These are phyloP conservation scores for Anethum foeniculum DNA, from an alignment of 140 eudicot species.

Conservation along the genomic window DNA sequence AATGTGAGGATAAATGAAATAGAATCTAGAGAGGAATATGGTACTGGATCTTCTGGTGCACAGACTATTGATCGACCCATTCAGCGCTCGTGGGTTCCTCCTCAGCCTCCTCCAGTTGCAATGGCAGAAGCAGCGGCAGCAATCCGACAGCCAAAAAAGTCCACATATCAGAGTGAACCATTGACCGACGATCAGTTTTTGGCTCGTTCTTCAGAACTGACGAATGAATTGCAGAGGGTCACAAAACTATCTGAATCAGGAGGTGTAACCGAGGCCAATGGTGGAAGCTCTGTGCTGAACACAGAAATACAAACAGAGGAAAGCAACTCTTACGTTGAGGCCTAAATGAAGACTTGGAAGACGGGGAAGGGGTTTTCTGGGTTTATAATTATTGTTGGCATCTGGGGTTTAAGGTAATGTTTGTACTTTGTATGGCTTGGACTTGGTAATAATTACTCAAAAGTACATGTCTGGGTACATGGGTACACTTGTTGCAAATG, in stretches of 20 bases:
- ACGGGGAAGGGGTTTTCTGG: background rate
- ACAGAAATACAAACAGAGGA: constrained; percentile 54
- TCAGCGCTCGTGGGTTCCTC: constrained; percentile 85
- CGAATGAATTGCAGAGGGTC: constrained; percentile 69
- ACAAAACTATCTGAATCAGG: constrained; percentile 78
- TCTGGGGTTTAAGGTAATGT: constrained; percentile 8
- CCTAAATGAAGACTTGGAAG: constrained; percentile 18
- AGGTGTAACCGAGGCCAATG: constrained; percentile 38
- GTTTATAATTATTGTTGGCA: background rate
- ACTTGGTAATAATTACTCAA: constrained; percentile 6
- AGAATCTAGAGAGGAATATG: constrained; percentile 42
- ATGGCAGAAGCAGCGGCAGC: constrained; percentile 98
- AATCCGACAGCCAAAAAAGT: constrained; percentile 74
- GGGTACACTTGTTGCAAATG: background rate
- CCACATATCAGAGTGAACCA: constrained; percentile 46
- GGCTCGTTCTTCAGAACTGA: constrained; percentile 40
- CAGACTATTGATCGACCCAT: constrained; percentile 37
- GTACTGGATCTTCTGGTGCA: constrained; percentile 26
- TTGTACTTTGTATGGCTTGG: constrained; percentile 11
- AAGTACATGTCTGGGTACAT: background rate
- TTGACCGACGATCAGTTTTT: constrained; percentile 62
- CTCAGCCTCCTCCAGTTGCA: constrained; percentile 90
- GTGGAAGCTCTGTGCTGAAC: constrained; percentile 26
- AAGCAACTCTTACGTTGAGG: constrained; percentile 33
- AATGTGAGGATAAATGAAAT: constrained; percentile 47